phyloP scores from a whole-genome alignment of 1,284 basidiomycete genomes.

The Melampsora americana region DNA sequence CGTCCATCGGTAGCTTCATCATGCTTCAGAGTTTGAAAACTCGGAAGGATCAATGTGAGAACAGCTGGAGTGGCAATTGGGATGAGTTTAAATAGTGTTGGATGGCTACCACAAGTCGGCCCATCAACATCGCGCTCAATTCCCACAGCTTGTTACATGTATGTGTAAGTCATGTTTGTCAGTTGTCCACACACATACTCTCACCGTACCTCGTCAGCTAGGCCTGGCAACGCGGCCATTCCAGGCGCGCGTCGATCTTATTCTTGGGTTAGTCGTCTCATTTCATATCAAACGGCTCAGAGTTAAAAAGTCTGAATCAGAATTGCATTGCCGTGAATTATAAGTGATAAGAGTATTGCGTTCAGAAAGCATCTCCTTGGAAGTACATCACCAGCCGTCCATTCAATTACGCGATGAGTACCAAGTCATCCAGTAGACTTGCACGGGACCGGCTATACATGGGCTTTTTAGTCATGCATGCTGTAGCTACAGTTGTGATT shows the following conservation, averaged over 20 bases:
- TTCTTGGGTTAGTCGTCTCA: too few relatives aligned
- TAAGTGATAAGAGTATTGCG: too few relatives aligned
- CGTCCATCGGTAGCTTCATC: slow-evolving; percentile 30
- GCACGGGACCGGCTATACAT: slow-evolving; percentile 1
- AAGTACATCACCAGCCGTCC: neutral
- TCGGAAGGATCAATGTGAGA: slow-evolving; percentile 26
- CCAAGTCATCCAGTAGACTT: neutral
- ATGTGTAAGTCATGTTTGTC: too few relatives aligned
- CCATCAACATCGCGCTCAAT: neutral
- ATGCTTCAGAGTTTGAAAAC: slow-evolving; percentile 40
- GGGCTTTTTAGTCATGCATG: neutral
- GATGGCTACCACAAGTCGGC: slow-evolving; percentile 1
- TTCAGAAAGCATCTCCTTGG: too few relatives aligned
- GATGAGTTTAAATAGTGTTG: neutral
- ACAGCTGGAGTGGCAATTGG: neutral
- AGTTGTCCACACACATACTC: too few relatives aligned
- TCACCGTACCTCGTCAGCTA: too few relatives aligned
- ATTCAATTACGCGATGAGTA: neutral
- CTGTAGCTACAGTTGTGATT: neutral
- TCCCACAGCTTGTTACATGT: too few relatives aligned
- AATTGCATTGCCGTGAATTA: too few relatives aligned
- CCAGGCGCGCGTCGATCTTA: too few relatives aligned
- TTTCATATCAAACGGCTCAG: too few relatives aligned
- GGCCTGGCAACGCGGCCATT: too few relatives aligned
- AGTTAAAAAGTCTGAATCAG: too few relatives aligned